A percentile compares a stretch with the other conserved stretches of the same genome.
phyloP scores from a whole-genome alignment of 495 filamentous ascomycete species.

The Penicillium mononematosum region DNA sequence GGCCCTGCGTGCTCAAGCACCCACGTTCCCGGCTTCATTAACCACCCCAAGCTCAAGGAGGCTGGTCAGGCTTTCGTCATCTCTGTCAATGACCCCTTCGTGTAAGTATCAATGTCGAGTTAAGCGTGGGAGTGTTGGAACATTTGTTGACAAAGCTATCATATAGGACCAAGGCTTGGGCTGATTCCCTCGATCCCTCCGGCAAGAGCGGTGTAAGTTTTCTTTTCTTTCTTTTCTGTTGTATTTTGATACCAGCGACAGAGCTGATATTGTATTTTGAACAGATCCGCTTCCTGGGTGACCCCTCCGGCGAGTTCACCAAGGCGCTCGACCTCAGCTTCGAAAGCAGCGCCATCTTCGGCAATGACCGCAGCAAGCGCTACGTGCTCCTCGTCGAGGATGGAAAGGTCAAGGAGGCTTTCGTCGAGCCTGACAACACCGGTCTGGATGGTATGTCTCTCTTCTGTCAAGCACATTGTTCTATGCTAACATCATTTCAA shows the following conservation, averaged over 20 bases:
- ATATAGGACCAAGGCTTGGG: slow-evolving; percentile 84
- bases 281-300: slow-evolving; percentile 85
- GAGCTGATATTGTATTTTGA: slow-evolving; percentile 8
- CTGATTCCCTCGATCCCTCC: slow-evolving; percentile 64
- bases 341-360: slow-evolving; percentile 81
- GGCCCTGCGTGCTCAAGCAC: slow-evolving; percentile 72
- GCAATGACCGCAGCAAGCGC: slow-evolving; percentile 79
- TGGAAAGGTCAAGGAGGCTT: slow-evolving; percentile 71
- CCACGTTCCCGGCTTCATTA: slow-evolving; percentile 82
- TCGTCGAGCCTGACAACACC: slow-evolving; percentile 92
- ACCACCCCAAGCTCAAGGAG: slow-evolving; percentile 66
- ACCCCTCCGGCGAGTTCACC: slow-evolving; percentile 81
- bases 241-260: neutral
- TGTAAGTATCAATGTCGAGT: slow-evolving; percentile 54
- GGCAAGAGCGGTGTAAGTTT: slow-evolving; percentile 69
- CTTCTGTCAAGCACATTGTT: slow-evolving; percentile 1
- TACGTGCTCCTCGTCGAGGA: slow-evolving; percentile 79
- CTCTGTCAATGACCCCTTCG: slow-evolving; percentile 92
- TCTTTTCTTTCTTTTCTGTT: neutral
- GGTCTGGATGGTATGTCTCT: slow-evolving; percentile 68
- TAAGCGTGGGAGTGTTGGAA: neutral
- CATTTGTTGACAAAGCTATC: slow-evolving; percentile 3
- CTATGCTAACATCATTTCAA: slow-evolving; percentile 20
- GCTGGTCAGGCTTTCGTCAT: slow-evolving; percentile 84
- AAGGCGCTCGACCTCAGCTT: slow-evolving; percentile 81